Evolutionary conservation across 2,329 filamentous ascomycete genomes (phyloP).

Genomic region (Didymella pomorum): DNA sequence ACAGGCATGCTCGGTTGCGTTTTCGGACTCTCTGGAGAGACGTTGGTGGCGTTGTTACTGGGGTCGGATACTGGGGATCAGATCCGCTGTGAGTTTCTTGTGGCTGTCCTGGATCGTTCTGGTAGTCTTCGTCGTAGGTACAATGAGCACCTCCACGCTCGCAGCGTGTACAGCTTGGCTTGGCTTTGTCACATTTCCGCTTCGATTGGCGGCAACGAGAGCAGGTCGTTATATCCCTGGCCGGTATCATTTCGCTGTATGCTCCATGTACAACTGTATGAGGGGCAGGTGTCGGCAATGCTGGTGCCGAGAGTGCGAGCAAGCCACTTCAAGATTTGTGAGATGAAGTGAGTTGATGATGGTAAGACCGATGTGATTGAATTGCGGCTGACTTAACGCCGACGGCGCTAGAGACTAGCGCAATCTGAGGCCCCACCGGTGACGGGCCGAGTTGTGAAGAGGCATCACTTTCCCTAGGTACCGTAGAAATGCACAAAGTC

Average conservation of each 20-base stretch:
- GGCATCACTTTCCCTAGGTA: no score
- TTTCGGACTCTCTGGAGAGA: conserved; percentile 11
- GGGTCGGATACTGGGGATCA: background rate
- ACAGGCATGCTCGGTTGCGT: conserved; percentile 28
- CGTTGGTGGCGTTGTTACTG: conserved; percentile 1
- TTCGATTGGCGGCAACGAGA: conserved; percentile 30
- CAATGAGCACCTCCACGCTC: conserved; percentile 19
- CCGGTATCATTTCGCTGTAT: conserved; percentile 7
- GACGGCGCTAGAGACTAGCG: background rate
- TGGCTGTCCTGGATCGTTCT: background rate
- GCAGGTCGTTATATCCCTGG: conserved; percentile 24
- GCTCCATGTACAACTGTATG: background rate
- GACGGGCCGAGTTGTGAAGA: no score
- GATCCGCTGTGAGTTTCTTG: background rate
- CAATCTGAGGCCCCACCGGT: background rate
- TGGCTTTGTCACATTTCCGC: conserved; percentile 29
- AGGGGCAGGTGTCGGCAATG: background rate
- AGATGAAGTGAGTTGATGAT: background rate
- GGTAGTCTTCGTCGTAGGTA: conserved; percentile 10
- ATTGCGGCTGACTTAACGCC: conserved; percentile 10
- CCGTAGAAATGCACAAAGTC: no score
- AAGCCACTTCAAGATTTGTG: background rate
- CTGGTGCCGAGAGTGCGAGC: background rate
- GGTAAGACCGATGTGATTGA: background rate
- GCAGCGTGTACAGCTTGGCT: conserved; percentile 27